Evolutionary conservation across 768 basidiomycete genomes (phyloP), one percentile per base, ranked within the genome.

Genomic region (Cyclocybe cylindracea): DNA sequence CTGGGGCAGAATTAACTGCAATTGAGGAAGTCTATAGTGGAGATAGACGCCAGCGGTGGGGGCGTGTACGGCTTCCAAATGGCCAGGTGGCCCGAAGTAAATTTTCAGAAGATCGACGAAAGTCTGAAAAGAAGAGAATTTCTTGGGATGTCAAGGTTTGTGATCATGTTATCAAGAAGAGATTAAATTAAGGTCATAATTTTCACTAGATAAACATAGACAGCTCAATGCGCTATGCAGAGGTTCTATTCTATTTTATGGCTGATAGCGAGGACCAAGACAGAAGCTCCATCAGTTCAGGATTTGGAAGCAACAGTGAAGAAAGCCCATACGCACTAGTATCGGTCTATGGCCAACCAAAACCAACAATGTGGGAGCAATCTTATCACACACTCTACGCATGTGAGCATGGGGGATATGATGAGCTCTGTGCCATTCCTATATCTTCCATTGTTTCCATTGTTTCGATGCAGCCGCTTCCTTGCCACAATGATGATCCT

Each of bases 61-160:
- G 70, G 10, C 60, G 70, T 3, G 40, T 76, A 0, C 61, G 46
- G 7, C 59, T 76, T 19, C 69, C 70, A 14, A 76, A 71, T 62
- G 70, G 70, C 0, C 74, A 76, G 53, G 59, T 70, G 48, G 70
- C 63, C 8, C 59, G 66, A 2, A 71, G 67, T 13, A 29, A 51
- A 1, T 74, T 62, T 65, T 67, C 65, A 36, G 74, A 76, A 42
- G 33, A 46, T 3, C 53, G 44, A 3, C 45, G 65, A 34, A 13
- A 37, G 2, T 11, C 39, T 8, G 19, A 43, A 9, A 56, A 67
- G 44, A 52, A 38, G 18, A 33, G 58, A 11, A 52, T 53, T 39
- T 50, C 58, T 14, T 46, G 53, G 5, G 63, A 63, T 58, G 54
- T 65, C 37, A 65, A 65, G 58, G 60, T 60, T 48, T 5, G 24